These are phyloP conservation scores for Aspergillus avenaceus DNA, from an alignment of 495 filamentous ascomycete genomes.

Conservation along the genomic window DNA sequence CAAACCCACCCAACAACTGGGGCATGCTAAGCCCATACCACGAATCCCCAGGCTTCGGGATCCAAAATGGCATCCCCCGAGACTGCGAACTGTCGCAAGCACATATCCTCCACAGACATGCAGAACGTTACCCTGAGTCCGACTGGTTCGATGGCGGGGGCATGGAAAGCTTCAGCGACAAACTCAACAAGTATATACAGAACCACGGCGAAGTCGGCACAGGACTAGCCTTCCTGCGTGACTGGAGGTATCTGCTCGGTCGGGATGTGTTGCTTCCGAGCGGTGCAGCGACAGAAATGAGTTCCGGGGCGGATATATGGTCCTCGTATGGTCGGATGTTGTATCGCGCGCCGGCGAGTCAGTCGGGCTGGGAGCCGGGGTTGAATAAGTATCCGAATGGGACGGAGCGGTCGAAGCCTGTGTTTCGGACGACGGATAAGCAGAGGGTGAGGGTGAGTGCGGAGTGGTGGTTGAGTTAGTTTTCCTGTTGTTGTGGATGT, in stretches of 20 bases:
- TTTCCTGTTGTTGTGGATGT: background rate
- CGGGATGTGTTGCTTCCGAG: slow-evolving; percentile 40
- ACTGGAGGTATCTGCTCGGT: slow-evolving; percentile 44
- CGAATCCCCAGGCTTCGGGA: slow-evolving; percentile 35
- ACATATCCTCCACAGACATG: slow-evolving; percentile 50
- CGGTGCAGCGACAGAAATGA: slow-evolving; percentile 47
- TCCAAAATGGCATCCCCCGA: slow-evolving; percentile 43
- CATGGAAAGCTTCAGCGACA: slow-evolving; percentile 41
- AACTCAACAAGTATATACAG: slow-evolving; percentile 40
- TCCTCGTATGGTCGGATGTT: slow-evolving; percentile 47
- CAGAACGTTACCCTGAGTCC: slow-evolving; percentile 46
- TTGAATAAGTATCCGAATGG: slow-evolving; percentile 41
- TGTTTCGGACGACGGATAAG: slow-evolving; percentile 47
- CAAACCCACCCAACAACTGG: slow-evolving; percentile 37
- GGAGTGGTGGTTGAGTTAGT: slow-evolving; percentile 37
- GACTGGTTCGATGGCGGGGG: slow-evolving; percentile 37
- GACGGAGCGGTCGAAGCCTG: slow-evolving; percentile 39
- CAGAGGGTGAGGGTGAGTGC: slow-evolving; percentile 45
- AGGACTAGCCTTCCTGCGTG: slow-evolving; percentile 46
- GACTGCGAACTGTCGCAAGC: slow-evolving; percentile 52
- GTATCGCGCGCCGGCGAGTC: slow-evolving; percentile 38
- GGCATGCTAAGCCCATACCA: slow-evolving; percentile 44
- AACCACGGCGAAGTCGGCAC: slow-evolving; percentile 31
- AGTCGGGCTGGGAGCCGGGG: slow-evolving; percentile 38
- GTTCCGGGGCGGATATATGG: slow-evolving; percentile 47